Base-by-base conservation (phyloP, 2,329 filamentous ascomycete genomes). In the Hypoxylon sp. region DNA sequence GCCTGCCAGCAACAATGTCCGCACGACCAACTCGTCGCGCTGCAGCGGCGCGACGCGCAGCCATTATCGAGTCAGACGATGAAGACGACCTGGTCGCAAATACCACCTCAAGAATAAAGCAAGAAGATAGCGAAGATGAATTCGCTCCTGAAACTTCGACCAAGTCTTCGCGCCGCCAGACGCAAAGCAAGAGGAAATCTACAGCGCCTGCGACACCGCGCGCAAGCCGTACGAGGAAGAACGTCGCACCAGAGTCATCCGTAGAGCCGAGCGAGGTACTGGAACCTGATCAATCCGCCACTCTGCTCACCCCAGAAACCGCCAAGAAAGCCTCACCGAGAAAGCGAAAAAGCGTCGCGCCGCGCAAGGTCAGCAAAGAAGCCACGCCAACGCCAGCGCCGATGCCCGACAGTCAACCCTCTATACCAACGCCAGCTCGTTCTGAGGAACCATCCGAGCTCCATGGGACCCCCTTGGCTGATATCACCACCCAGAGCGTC, bases 1-100 rank as follows among this genome's bases (percentile, higher is more conserved):
- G n/a, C n/a, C n/a, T n/a, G 40, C 20, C 32, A 50, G 22, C 40
- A 18, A 69, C 53, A 45, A 78, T 78, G 76, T 68, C 76, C 4
- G 66, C 70, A 60, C 69, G 81, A 71, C 75, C 79, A 51, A 77
- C 81, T 67, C 78, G 81, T 73, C 81, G 82, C 74, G 80, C 81
- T 63, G 74, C 74, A 32, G 82, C 83, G 36, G 78, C 91, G 54
- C 87, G 93, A 75, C 89, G 90, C 72, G 91, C 89, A 72, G 87
- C 91, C 52, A 85, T 96, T 49, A 82, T 94, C 64, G 93, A 96
- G 70, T 93, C 89, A 7, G 93, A 95, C 42, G 93, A 96, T 62
- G 91, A 93, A 60, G 88, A 91, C 68, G 82, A 87, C 57, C 79
- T 84, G 38, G 82, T 86, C 72, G 82, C 85, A 67, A 83, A 87